phyloP scores from a whole-genome alignment of 2,329 filamentous ascomycete genomes.

The Fusarium subtropicale region DNA sequence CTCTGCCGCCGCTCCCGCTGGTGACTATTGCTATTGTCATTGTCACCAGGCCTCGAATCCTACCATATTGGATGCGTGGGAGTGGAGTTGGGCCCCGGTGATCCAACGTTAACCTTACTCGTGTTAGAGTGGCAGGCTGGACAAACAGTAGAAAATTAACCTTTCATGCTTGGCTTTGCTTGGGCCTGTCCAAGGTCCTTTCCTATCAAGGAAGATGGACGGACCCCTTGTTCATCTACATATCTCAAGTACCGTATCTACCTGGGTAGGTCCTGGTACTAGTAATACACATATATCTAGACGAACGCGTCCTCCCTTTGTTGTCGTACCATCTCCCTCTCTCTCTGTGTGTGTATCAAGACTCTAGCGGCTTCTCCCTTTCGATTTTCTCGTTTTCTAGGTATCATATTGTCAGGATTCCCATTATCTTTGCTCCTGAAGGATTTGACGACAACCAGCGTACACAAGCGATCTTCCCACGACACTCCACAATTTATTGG shows the following conservation, averaged over 20 bases:
- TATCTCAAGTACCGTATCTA: background rate
- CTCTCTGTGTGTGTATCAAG: background rate
- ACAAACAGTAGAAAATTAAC: slow-evolving; percentile 2
- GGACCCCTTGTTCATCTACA: slow-evolving; percentile 1
- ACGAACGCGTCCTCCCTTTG: background rate
- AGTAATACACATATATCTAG: slow-evolving; percentile 1
- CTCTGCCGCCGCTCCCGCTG: slow-evolving; percentile 25
- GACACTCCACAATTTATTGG: slow-evolving; percentile 21
- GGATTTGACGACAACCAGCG: background rate
- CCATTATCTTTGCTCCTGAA: background rate
- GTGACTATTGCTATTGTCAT: slow-evolving; percentile 2
- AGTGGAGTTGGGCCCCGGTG: slow-evolving; percentile 22
- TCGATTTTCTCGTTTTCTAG: background rate
- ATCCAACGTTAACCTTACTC: slow-evolving; percentile 29
- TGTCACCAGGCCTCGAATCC: slow-evolving; percentile 23
- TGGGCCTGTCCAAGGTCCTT: background rate
- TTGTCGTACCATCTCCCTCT: background rate
- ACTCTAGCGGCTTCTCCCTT: background rate
- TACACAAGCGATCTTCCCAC: slow-evolving; percentile 2
- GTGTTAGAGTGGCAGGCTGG: slow-evolving; percentile 6
- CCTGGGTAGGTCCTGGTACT: background rate
- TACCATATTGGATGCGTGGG: background rate
- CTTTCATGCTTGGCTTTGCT: background rate
- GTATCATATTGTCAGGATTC: background rate
- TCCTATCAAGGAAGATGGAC: background rate